Conservation (phyloP, 345 rosid species). For the Laguncularia racemosa region DNA sequence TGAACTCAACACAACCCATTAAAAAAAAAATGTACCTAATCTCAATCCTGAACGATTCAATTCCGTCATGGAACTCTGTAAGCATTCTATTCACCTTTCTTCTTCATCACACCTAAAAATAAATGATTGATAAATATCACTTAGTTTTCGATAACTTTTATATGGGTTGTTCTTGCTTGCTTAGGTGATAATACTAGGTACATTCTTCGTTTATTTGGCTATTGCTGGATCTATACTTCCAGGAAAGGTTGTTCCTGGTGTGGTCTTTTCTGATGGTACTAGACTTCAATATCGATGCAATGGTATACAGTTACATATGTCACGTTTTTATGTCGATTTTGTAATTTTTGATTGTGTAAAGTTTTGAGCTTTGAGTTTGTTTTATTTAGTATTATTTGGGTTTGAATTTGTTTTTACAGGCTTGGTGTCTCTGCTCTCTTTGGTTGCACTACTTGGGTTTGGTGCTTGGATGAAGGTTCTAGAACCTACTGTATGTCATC, state of each 20-base stretch:
- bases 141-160: background rate
- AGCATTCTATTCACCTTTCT: conserved; percentile 6
- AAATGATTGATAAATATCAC: background rate
- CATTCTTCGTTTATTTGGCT: conserved; percentile 60
- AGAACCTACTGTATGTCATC: conserved; percentile 49
- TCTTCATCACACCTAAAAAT: background rate
- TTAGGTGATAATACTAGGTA: conserved; percentile 41
- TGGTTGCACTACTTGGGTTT: conserved; percentile 51
- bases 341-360: background rate
- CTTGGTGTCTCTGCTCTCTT: conserved; percentile 39
- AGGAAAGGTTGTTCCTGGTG: conserved; percentile 67
- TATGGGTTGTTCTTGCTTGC: background rate
- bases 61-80: conserved; percentile 59
- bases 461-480: conserved; percentile 46
- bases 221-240: conserved; percentile 53
- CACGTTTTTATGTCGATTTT: background rate
- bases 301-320: conserved; percentile 24
- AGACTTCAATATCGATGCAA: conserved; percentile 68
- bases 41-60: conserved; percentile 25
- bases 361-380: no score
- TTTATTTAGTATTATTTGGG: no score
- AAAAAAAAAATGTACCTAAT: conserved; percentile 44
- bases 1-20: no score
- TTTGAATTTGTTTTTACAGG: conserved; percentile 24
- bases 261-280: conserved; percentile 53